Percentiles rank a stretch among this genome's conserved stretches.
phyloP scores from a whole-genome alignment of 306 rosid species.

The Vicia villosa region DNA sequence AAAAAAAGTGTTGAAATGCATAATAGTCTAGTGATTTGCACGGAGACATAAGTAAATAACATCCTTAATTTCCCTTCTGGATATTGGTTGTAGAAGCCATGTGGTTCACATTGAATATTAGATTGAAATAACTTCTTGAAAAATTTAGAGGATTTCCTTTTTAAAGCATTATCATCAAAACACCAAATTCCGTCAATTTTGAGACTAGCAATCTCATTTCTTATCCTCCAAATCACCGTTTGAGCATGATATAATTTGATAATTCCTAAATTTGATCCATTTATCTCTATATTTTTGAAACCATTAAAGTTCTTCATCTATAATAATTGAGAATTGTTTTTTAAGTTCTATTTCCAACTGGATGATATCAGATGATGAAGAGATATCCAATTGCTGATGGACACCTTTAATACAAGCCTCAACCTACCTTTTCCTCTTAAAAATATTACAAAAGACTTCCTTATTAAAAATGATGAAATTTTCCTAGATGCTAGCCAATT shows the following conservation, averaged over 20 bases:
- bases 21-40: no score
- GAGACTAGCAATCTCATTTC: background rate
- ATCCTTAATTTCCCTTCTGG: no score
- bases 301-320: background rate
- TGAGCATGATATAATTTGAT: background rate
- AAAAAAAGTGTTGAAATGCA: no score
- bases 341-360: background rate
- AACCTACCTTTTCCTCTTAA: background rate
- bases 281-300: background rate
- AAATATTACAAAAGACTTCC: no score
- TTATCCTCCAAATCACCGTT: background rate
- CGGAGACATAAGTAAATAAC: no score
- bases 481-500: background rate
- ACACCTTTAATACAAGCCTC: background rate
- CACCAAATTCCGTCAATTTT: background rate
- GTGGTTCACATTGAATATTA: no score
- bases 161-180: background rate
- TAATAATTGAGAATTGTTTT: background rate
- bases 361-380: background rate
- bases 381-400: background rate
- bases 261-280: background rate
- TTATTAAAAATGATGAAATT: no score
- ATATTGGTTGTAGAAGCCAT: no score
- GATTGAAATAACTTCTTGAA: background rate
- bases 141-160: background rate